These are phyloP conservation scores for Clonostachys rhizophaga DNA, from an alignment of 2,329 filamentous ascomycete genomes.

Conservation along the genomic window DNA sequence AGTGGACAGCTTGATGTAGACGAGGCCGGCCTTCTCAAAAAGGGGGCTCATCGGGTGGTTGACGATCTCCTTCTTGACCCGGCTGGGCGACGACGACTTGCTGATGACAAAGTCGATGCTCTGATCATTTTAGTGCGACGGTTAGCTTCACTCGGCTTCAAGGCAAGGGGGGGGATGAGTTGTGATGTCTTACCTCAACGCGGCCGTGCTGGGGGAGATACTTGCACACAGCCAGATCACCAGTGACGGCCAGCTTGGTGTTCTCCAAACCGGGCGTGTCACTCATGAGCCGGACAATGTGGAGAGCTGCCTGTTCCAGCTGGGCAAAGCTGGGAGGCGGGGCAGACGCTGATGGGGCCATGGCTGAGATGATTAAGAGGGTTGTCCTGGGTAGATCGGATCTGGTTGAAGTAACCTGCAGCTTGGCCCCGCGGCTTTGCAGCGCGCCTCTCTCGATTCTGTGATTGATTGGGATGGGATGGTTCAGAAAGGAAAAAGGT, in stretches of 20 bases:
- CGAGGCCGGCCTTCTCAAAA: constrained; percentile 13
- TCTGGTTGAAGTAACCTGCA: too few species aligned
- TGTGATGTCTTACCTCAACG: neutral
- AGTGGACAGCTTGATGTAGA: constrained; percentile 14
- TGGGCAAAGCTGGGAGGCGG: constrained; percentile 13
- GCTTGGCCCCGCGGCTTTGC: too few species aligned
- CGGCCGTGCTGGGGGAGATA: constrained; percentile 12
- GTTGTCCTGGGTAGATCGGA: too few species aligned
- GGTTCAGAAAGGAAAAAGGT: too few species aligned
- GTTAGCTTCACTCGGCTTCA: neutral
- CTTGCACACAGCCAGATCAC: constrained; percentile 16
- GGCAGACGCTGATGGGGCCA: neutral
- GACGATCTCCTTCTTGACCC: constrained; percentile 17
- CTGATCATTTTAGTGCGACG: constrained; percentile 1
- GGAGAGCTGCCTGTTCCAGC: constrained; percentile 72
- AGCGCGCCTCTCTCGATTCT: too few species aligned
- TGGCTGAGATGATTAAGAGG: too few species aligned
- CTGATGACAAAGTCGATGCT: constrained; percentile 20
- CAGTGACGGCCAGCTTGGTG: constrained; percentile 16
- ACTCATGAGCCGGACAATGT: constrained; percentile 84
- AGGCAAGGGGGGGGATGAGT: constrained; percentile 6
- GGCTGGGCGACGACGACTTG: constrained; percentile 19
- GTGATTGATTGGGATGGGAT: too few species aligned
- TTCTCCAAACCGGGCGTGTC: constrained; percentile 17
- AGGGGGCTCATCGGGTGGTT: constrained; percentile 18